Percentiles rank a stretch among this genome's conserved stretches.
phyloP scores from a whole-genome alignment of 441 rosid genomes.

The Rhodomyrtus psidioides region DNA sequence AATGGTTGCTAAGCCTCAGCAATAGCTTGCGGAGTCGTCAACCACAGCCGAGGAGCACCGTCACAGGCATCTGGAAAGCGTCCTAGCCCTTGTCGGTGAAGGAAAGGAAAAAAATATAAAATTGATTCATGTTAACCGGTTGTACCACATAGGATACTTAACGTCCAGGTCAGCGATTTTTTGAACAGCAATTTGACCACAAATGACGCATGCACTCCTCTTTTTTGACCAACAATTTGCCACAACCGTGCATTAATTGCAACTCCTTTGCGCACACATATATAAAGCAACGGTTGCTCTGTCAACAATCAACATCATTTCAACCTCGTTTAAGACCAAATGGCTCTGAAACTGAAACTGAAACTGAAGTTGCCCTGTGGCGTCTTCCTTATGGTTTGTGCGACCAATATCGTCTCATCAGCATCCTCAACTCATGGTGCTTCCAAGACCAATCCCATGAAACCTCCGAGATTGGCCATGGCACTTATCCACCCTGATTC shows the following conservation, averaged over 20 bases:
- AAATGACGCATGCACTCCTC: too few relatives aligned
- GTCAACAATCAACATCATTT: background rate
- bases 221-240: background rate
- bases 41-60: background rate
- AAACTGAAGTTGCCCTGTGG: background rate
- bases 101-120: fast-evolving
- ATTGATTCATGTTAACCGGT: fast-evolving
- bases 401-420: background rate
- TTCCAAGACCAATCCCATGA: background rate
- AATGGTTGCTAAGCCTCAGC: fast-evolving
- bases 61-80: background rate
- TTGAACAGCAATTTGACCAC: background rate
- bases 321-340: background rate
- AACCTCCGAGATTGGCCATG: background rate
- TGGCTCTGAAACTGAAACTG: background rate
- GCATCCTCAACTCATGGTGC: background rate
- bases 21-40: background rate
- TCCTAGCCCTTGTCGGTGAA: background rate
- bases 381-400: background rate
- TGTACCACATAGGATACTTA: fast-evolving
- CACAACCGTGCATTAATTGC: background rate
- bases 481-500: background rate
- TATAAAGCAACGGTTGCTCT: background rate
- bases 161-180: too few relatives aligned
- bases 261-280: background rate